phyloP scores from a whole-genome alignment of 305 asterid species.

The Fraxinus platypoda region DNA sequence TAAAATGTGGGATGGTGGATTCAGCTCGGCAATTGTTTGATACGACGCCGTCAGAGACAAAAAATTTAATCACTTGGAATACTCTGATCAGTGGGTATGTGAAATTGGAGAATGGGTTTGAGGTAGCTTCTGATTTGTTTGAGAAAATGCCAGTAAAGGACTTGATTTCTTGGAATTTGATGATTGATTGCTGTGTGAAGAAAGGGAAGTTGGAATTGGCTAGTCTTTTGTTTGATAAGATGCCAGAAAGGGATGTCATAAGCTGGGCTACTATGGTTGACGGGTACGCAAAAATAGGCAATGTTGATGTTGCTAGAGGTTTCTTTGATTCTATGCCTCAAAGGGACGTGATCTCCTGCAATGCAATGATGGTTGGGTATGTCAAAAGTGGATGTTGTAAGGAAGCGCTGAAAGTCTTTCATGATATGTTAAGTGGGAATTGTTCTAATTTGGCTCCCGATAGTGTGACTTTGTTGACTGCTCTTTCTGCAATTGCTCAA shows the following conservation, averaged over 20 bases:
- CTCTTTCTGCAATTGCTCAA: constrained; percentile 68
- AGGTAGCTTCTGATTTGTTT: constrained; percentile 50
- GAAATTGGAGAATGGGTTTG: constrained; percentile 46
- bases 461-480: constrained; percentile 53
- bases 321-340: constrained; percentile 69
- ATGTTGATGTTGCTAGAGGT: constrained; percentile 52
- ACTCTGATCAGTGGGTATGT: constrained; percentile 62
- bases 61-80: constrained; percentile 77
- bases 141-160: constrained; percentile 60
- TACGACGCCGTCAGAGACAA: constrained; percentile 46
- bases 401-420: constrained; percentile 65
- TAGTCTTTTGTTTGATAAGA: constrained; percentile 48
- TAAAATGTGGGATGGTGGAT: constrained; percentile 63
- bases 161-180: constrained; percentile 83
- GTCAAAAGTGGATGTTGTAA: constrained; percentile 46
- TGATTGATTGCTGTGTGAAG: constrained; percentile 69
- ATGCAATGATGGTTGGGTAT: constrained; percentile 83
- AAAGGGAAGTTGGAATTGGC: constrained; percentile 57
- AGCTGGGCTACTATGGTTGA: constrained; percentile 80
- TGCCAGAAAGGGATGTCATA: constrained; percentile 61
- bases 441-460: constrained; percentile 51
- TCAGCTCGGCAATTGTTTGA: constrained; percentile 60
- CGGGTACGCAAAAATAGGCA: constrained; percentile 64
- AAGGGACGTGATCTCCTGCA: constrained; percentile 81
- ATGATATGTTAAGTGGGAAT: constrained; percentile 44